A percentile compares a stretch with the other conserved stretches of the same genome.
phyloP scores from a whole-genome alignment of 208 protist genomes.

The Wallacemonas sp. region DNA sequence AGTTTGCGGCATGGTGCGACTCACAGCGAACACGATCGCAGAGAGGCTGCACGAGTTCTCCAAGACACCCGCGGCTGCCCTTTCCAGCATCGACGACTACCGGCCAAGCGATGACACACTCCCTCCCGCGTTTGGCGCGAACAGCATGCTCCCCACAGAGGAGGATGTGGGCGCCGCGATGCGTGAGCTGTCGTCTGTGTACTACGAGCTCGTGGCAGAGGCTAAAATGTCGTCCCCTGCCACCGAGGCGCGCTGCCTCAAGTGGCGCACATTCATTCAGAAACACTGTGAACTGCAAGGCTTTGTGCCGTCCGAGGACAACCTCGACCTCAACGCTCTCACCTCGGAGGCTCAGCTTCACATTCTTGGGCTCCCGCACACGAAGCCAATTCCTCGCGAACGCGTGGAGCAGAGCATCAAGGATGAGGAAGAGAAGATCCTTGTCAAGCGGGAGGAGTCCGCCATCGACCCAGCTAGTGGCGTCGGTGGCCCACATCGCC shows the following conservation, averaged over 20 bases:
- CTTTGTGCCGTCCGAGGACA: constrained; percentile 49
- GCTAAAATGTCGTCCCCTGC: constrained; percentile 74
- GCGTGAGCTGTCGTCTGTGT: constrained; percentile 73
- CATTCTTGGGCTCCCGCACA: constrained; percentile 80
- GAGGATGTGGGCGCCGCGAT: constrained; percentile 72
- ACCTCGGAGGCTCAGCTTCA: constrained; percentile 72
- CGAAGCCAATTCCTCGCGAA: constrained; percentile 65
- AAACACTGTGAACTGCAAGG: constrained; percentile 76
- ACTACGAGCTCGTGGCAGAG: constrained; percentile 86
- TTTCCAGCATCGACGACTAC: constrained; percentile 85
- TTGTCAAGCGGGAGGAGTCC: constrained; percentile 57
- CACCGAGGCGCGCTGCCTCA: constrained; percentile 73
- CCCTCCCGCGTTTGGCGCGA: constrained; percentile 70
- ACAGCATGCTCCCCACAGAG: constrained; percentile 45
- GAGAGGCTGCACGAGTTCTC: constrained; percentile 87
- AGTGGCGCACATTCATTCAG: constrained; percentile 76
- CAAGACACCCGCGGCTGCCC: constrained; percentile 58
- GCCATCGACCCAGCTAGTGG: not conserved
- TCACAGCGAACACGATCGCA: constrained; percentile 78
- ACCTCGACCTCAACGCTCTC: constrained; percentile 55
- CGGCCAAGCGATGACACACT: constrained; percentile 49
- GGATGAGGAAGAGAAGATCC: constrained; percentile 67
- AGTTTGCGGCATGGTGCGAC: constrained; percentile 84
- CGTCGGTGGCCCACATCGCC: not conserved
- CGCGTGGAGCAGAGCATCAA: constrained; percentile 66